Percentiles rank a stretch among this genome's conserved stretches.
Conservation (phyloP, 257 asterid species). For the Jacaranda copaia region DNA sequence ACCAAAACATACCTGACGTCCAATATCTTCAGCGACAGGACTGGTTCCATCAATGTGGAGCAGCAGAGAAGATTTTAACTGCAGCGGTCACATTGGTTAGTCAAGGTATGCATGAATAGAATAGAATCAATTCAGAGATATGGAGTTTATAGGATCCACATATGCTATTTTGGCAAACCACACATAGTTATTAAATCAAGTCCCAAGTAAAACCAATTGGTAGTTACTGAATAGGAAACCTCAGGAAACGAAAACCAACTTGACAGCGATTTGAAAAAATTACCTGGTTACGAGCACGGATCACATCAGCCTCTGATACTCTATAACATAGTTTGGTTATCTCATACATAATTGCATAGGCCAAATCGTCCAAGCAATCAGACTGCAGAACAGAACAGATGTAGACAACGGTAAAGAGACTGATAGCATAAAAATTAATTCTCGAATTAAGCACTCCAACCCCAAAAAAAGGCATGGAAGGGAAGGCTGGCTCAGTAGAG, state of each 20-base stretch:
- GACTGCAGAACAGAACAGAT: constrained; percentile 60
- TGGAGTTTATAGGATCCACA: not conserved
- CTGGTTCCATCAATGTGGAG: constrained; percentile 97
- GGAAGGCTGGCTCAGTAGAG: not conserved
- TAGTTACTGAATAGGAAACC: not conserved
- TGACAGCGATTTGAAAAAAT: not conserved
- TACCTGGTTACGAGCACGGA: constrained; percentile 95
- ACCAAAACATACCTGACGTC: constrained; percentile 79
- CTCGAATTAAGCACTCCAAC: not conserved
- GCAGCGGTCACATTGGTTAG: constrained; percentile 34
- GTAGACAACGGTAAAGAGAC: constrained; percentile 15
- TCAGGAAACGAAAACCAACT: not conserved
- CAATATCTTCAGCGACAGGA: constrained; percentile 94
- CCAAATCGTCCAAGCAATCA: constrained; percentile 81
- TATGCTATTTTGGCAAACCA: constrained; percentile 16
- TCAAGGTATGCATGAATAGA: constrained; percentile 15
- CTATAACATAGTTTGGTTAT: constrained; percentile 76
- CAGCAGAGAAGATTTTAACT: constrained; percentile 90
- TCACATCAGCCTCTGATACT: constrained; percentile 76
- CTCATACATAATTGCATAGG: constrained; percentile 79
- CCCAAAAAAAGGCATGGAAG: not conserved
- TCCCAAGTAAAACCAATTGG: constrained; percentile 1
- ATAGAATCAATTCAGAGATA: not conserved
- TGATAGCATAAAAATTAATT: not conserved
- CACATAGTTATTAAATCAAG: not conserved